Base-by-base conservation (phyloP, 352 stramenopile genomes). In the Blastocystis sp. region DNA sequence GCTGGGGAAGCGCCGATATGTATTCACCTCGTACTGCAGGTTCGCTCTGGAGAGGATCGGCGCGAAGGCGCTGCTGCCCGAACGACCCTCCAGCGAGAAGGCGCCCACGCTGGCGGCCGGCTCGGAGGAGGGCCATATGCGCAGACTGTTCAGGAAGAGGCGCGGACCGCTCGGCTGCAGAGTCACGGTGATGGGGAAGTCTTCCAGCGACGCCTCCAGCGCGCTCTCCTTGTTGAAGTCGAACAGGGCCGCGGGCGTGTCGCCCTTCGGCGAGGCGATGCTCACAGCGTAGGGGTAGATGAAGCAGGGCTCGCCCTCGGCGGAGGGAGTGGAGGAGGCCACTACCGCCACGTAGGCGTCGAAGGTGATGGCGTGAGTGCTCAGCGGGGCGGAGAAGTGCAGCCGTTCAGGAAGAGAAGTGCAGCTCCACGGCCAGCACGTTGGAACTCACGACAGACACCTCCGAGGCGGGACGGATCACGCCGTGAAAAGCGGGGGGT, bases 381-480 rank as follows among this genome's bases (percentile, higher is more conserved):
- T 43, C 21, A 34, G 9, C n/a, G n/a, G n/a, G 34, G 21, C 34
- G n/a, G 64, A 17, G 10, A 40, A 77, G 45, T 61, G 66, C 40
- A 77, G 45, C n/a, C n/a, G n/a, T n/a, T n/a, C n/a, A n/a, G n/a
- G n/a, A n/a, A n/a, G n/a, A n/a, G n/a, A n/a, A n/a, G n/a, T n/a
- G n/a, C n/a, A n/a, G n/a, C 28, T 77, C 66, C 66, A 77, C 66
- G 17, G 66, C 66, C 4, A 77, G 66, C 14, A 60, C 66, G 23
- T 34, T 60, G 66, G n/a, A 21, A 10, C 14, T 7, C n/a, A 17
- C 45, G 10, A n/a, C 41, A 17, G 21, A n/a, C 3, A 64, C 41
- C 4, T 56, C 45, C 9, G 23, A 62, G 11, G 23, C 66, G 4
- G 66, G 11, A 9, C 66, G 66, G 9, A 61, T 61, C 19, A 77